phyloP scores from a whole-genome alignment of 805 yeast species.

The Jamesozyma spencerorum region DNA sequence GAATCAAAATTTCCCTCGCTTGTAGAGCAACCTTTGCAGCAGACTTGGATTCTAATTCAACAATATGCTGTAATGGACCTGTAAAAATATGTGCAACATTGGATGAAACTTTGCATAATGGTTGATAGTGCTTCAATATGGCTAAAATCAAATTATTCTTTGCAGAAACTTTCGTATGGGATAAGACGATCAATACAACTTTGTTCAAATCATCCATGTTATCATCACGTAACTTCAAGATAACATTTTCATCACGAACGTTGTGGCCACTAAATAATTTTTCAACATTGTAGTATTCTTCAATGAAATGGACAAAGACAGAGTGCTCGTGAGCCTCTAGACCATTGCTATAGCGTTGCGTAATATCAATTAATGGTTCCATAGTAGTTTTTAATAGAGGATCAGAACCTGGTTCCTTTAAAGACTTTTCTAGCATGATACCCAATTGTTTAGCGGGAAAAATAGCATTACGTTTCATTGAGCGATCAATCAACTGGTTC shows the following conservation, averaged over 20 bases:
- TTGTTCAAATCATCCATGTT: constrained; percentile 63
- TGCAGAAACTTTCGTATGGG: constrained; percentile 89
- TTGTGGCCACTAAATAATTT: constrained; percentile 65
- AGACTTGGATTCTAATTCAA: constrained; percentile 80
- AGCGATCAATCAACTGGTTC: constrained; percentile 55
- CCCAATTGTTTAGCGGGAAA: constrained; percentile 88
- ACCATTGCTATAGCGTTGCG: constrained; percentile 63
- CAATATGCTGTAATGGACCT: constrained; percentile 64
- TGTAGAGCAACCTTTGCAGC: constrained; percentile 90
- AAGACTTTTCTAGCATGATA: constrained; percentile 58
- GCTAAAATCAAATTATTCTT: constrained; percentile 86
- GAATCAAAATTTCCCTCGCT: constrained; percentile 92
- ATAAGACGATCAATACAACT: constrained; percentile 66
- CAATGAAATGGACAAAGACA: constrained; percentile 60
- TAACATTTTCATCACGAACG: constrained; percentile 79
- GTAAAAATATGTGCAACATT: constrained; percentile 61
- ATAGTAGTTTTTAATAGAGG: constrained; percentile 47
- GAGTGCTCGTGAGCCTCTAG: constrained; percentile 74
- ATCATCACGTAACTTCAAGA: constrained; percentile 79
- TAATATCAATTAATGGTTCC: constrained; percentile 66
- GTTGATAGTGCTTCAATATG: constrained; percentile 72
- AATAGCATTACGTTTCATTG: constrained; percentile 56
- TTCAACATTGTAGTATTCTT: constrained; percentile 72
- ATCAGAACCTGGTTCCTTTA: constrained; percentile 41
- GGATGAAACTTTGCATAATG: constrained; percentile 63